Percentiles rank a stretch among this genome's conserved stretches.
phyloP scores from a whole-genome alignment of 148 eudicot genomes.

The Vaccinium macrocarpon region DNA sequence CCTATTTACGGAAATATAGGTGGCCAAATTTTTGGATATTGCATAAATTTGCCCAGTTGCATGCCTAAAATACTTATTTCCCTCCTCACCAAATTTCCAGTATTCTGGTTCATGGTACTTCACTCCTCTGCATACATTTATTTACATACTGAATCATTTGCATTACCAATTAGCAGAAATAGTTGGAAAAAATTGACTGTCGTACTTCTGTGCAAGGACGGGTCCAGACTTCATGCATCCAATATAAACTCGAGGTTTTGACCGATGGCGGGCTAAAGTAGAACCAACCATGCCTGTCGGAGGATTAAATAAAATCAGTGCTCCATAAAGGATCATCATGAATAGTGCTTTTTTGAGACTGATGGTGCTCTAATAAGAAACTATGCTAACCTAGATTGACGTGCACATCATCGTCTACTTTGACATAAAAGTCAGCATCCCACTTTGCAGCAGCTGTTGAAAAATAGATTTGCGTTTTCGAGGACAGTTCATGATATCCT shows the following conservation, averaged over 20 bases:
- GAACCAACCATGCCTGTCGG: slow-evolving; percentile 53
- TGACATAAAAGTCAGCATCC: slow-evolving; percentile 80
- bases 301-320: slow-evolving; percentile 12
- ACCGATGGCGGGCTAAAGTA: slow-evolving; percentile 56
- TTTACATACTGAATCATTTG: not conserved
- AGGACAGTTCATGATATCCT: slow-evolving; percentile 73
- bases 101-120: slow-evolving; percentile 82
- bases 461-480: slow-evolving; percentile 67
- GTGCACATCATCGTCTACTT: slow-evolving; percentile 86
- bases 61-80: slow-evolving; percentile 76
- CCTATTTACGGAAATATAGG: slow-evolving; percentile 59
- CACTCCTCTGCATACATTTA: slow-evolving; percentile 43
- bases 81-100: slow-evolving; percentile 85
- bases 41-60: slow-evolving; percentile 87
- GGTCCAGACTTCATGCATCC: slow-evolving; percentile 90
- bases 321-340: not conserved
- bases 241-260: slow-evolving; percentile 67
- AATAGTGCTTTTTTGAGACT: not conserved
- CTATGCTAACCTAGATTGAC: slow-evolving; percentile 59
- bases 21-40: slow-evolving; percentile 70
- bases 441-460: slow-evolving; percentile 67
- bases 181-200: not conserved
- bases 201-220: slow-evolving; percentile 67
- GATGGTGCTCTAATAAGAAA: not conserved
- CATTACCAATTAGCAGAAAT: not conserved